Evolutionary conservation across 305 asterid species (phyloP), one percentile per base, ranked within the genome.

Genomic region (Fraxinus baroniana): DNA sequence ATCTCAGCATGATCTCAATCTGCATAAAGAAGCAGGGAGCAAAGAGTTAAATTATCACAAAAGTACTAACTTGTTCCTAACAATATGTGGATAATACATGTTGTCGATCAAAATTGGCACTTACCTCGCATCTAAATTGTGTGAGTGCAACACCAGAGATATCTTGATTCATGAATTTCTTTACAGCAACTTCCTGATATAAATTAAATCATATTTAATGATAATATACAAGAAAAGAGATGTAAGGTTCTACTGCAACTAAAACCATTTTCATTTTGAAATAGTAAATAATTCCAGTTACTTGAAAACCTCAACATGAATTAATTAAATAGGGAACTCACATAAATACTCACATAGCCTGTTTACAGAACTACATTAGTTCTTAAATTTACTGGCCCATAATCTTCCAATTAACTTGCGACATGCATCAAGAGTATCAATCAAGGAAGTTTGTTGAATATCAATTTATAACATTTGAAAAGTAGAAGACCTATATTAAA

Each of bases 151-250:
- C 95, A 28, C 97, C 97, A 81, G 98, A 91, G 81, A 96, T 93
- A 86, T 96, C 99, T 91, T 96, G 99, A 80, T 94, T 96, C 97
- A 96, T 94, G 84, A 94, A 94, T 86, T 92, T 96, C 87, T 96
- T 96, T 78, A 93, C 98, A 1, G 99, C 99, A 87, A 96, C 98
- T 91, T 96, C 99, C 99, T 96, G 95, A 66, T 72, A 85, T 32
- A 57, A 64, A 83, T 74, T 81, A 80, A 68, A 66, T 85, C 71
- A 72, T 18, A 64, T 74, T 74, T 71, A 9, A 30, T 68, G 22
- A 68, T 13, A 10, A 28, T 26, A 12, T 28, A 68, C 74, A 28
- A 28, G 36, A 28, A 30, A 28, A 68, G n/a, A 12, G 74, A 26
- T 66, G 36, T 66, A 26, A 66, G 36, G n/a, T 26, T 66, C 37